phyloP scores from a whole-genome alignment of 2,329 filamentous ascomycete species.

The Dactylella cylindrospora region DNA sequence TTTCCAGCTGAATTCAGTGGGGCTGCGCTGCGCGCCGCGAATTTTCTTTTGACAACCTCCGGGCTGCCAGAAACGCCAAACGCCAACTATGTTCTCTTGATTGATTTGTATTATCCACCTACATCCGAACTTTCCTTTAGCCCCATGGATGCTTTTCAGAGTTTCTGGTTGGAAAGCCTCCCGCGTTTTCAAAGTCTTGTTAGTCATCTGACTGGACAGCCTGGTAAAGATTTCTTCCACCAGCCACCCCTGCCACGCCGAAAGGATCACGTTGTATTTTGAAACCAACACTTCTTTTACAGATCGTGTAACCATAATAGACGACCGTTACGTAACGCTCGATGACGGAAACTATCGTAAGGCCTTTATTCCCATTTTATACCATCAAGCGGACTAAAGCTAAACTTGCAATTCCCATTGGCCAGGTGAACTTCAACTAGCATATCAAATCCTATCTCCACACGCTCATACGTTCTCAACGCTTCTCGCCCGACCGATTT shows the following conservation, averaged over 20 bases:
- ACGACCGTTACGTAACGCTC: constrained; percentile 7
- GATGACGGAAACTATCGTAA: constrained; percentile 35
- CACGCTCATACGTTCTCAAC: constrained; percentile 1
- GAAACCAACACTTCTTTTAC: constrained; percentile 19
- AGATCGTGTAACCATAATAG: constrained; percentile 12
- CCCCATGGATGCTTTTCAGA: too few relatives aligned
- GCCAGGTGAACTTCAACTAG: constrained; percentile 13
- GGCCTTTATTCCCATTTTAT: background rate
- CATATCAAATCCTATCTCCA: constrained; percentile 10
- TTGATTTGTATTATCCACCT: too few relatives aligned
- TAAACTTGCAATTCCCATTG: background rate
- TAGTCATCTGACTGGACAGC: background rate
- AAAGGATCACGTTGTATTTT: constrained; percentile 19
- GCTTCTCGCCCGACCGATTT: background rate
- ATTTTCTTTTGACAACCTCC: too few relatives aligned
- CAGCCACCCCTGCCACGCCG: background rate
- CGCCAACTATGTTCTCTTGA: too few relatives aligned
- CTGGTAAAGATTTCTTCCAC: background rate
- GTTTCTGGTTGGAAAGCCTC: background rate
- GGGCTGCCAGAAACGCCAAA: too few relatives aligned
- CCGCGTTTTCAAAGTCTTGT: background rate
- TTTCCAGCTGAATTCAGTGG: too few relatives aligned
- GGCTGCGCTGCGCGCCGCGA: too few relatives aligned
- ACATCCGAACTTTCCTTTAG: too few relatives aligned
- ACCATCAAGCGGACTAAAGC: background rate